Conservation (phyloP, 2,329 filamentous ascomycete genomes). For the Chaetomiaceae sp. region DNA sequence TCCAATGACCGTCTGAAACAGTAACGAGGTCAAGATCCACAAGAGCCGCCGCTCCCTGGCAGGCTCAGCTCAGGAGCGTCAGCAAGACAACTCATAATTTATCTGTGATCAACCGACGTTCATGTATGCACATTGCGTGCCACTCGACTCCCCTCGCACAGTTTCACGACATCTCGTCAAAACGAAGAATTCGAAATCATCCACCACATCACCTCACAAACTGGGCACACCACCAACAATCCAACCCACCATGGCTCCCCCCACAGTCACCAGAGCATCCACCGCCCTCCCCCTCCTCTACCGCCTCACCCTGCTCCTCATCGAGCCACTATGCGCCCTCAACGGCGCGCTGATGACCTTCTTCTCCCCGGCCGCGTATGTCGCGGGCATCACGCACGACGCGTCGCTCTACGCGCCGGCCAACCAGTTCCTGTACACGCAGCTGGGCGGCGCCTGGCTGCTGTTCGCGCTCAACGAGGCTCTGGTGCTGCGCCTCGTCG, state of each 20-base stretch:
- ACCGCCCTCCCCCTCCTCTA: constrained; percentile 28
- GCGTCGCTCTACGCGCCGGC: constrained; percentile 13
- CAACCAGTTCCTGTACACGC: constrained; percentile 29
- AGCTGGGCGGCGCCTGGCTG: constrained; percentile 29
- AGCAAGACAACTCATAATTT: too few relatives aligned
- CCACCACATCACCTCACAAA: too few relatives aligned
- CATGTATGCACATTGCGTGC: too few relatives aligned
- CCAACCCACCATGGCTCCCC: background rate
- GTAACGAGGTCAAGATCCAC: too few relatives aligned
- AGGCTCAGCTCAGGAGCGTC: too few relatives aligned
- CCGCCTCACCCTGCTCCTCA: constrained; percentile 29
- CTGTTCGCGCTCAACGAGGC: constrained; percentile 34
- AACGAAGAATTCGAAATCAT: too few relatives aligned
- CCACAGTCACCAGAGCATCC: constrained; percentile 16
- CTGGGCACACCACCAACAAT: background rate
- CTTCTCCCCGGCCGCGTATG: constrained; percentile 25
- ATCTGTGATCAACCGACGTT: too few relatives aligned
- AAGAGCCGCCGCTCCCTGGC: too few relatives aligned
- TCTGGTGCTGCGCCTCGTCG: constrained; percentile 30
- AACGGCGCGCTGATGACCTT: constrained; percentile 29
- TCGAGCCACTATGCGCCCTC: constrained; percentile 33
- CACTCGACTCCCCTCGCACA: too few relatives aligned
- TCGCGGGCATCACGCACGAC: constrained; percentile 28
- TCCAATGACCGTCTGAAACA: too few relatives aligned
- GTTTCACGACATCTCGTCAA: too few relatives aligned